Base-by-base conservation (phyloP, 2,329 filamentous ascomycete genomes). In the Pyrenophora seminiperda region DNA sequence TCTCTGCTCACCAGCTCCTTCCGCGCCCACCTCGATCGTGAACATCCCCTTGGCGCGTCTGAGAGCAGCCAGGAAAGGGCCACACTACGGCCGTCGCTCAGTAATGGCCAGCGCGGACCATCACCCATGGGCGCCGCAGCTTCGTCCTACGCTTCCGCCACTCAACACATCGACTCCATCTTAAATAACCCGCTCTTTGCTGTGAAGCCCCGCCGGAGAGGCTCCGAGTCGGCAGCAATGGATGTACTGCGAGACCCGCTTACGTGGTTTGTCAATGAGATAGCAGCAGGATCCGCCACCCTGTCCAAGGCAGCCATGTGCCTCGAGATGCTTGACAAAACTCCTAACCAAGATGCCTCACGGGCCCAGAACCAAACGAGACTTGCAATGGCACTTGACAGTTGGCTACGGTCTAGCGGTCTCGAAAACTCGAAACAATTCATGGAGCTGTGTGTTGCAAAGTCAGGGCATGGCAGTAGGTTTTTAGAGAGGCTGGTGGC, bases 1-100 rank as follows among this genome's bases (percentile, higher is more conserved):
- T 78, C 75, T 44, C 76, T 84, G 15, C 78, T 88, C 56, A 86
- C 83, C 17, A 79, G 77, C 32, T 87, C 84, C 10, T 88, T 88
- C 67, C 79, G 83, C 58, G 76, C 79, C 41, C 83, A 87, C 50
- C 78, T 88, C 33, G 84, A 88, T 61, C 77, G 75, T 44, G 79
- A 81, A 50, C 80, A 86, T 70, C 80, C 79, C 24, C 24, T 65
- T 10, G 29, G 50, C 7, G 14, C 54, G 6, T 20, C 55, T 18
- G 61, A 65, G 15, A 36, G 29, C 39, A 47, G 15, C 27, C 39
- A 44, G 2, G 22, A 20, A n/a, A 43, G 27, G 14, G 33, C 15
- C 7, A 15, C 44, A 9, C 49, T 38, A 19, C 53, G 47, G 38
- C 20, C 34, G n/a, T 18, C 50, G 20, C 34, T 24, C 30, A 45